Evolutionary conservation across 305 asterid genomes (phyloP).

Genomic region (Caryopteris hybrid): DNA sequence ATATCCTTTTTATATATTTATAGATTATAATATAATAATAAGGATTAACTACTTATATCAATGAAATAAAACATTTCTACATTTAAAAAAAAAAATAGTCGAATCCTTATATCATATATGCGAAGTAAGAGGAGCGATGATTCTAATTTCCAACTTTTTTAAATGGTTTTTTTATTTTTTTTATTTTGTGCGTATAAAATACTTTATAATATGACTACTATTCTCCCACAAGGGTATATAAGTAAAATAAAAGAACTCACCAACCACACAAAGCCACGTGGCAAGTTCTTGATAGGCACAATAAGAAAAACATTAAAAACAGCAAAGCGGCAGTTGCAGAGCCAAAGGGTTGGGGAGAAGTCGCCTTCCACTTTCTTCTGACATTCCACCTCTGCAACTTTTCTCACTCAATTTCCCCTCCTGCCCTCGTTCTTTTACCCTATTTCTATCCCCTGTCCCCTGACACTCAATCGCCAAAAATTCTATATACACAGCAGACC

Average conservation of each 20-base stretch:
- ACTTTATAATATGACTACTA: background rate
- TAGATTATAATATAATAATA: no score
- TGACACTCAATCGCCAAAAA: constrained; percentile 19
- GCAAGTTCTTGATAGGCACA: constrained; percentile 8
- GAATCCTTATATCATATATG: no score
- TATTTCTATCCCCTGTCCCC: constrained; percentile 19
- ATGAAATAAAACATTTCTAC: no score
- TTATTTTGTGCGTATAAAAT: background rate
- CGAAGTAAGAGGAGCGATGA: no score
- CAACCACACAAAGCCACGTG: constrained; percentile 31
- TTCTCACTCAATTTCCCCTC: constrained; percentile 17
- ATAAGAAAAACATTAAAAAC: constrained; percentile 6
- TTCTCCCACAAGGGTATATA: constrained; percentile 1
- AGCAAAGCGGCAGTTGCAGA: constrained; percentile 41
- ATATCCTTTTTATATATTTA: no score
- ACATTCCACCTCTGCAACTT: constrained; percentile 79
- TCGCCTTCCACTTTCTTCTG: constrained; percentile 59
- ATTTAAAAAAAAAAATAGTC: no score
- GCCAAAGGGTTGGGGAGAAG: constrained; percentile 47
- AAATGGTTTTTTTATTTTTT: no score
- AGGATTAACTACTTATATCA: no score
- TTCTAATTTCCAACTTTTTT: no score
- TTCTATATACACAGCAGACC: constrained; percentile 29
- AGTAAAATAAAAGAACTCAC: constrained; percentile 7
- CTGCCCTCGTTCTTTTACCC: constrained; percentile 20